Evolutionary conservation across 179 eudicot species (phyloP), one percentile per base, ranked within the genome.

Genomic region (Amaranthus tricolor): DNA sequence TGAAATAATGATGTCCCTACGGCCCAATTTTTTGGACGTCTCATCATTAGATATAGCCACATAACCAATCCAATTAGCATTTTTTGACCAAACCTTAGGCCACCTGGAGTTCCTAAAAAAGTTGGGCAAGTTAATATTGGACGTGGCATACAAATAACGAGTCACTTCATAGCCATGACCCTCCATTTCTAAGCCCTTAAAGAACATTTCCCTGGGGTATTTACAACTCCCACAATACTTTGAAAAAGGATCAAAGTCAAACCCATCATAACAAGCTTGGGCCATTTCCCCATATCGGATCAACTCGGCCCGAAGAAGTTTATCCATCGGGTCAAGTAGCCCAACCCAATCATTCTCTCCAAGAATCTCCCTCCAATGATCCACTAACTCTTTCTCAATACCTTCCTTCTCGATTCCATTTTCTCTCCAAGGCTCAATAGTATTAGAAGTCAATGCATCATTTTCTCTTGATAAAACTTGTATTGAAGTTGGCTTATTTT

Each of bases 271-370:
- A 68, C 90, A 87, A 0, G 97, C 89, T 68, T 92, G 97, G 16
- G 95, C 91, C 92, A 92, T 81, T 15, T 90, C 95, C 0, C 95
- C 97, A 59, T 90, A 90, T 0, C 88, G 83, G 49, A 90, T 84
- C 5, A 92, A 56, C 73, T 92, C 91, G 60, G 79, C 62, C 72
- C 89, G 82, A 31, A 90, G 51, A 5, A 86, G 78, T 11, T 87
- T 79, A 43, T 86, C 86, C 79, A 92, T 79, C 13, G 97, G 97
- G 73, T 92, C 95, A 45, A 90, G 87, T 66, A 90, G 75, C 65
- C 92, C 86, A 43, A 52, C 88, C 97, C 95, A 92, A 51, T 90
- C 85, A 77, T 88, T 80, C 48, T 74, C 71, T 43, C 95, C 97
- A 57, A 85, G 90, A 43, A 90, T 82, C 47, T 88, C 86, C 52